Evolutionary conservation across 2,329 filamentous ascomycete species (phyloP), one percentile per base, ranked within the genome.

Genomic region (Colletotrichum sp.): DNA sequence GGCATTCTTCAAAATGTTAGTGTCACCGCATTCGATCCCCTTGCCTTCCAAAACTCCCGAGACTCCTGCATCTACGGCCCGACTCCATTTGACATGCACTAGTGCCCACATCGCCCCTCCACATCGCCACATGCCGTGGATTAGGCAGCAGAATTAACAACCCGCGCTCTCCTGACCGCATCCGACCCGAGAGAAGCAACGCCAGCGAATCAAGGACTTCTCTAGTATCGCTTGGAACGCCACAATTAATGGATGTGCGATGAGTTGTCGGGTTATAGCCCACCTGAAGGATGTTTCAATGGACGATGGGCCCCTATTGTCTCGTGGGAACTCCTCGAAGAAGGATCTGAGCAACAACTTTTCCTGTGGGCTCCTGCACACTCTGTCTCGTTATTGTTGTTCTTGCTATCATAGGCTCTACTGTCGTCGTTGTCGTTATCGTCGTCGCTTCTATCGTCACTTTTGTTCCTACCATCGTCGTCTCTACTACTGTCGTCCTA

Each of bases 61-160:
- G 44, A 21, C n/a, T 52, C n/a, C n/a, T 16, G 28, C 15, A 55
- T 32, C 13, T 62, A n/a, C 55, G 62, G 52, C 12, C 52, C 69
- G 69, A 75, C 9, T 60, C 60, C 12, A 57, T 52, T 52, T 44
- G 32, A 34, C 39, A 28, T 66, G 69, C 44, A 60, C 21, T 34
- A 34, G 65, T 59, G 71, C 13, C 49, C 60, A 57, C 32, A 21
- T 21, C 28, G 12, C 30, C 13, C 28, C 39, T 44, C 21, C 26
- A 26, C 66, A 39, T 59, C 28, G 21, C 21, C 34, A 28, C 49
- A 49, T 44, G 28, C 63, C 36, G 16, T 24, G 49, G 28, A 52
- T 39, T 44, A 75, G 72, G 72, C 72, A 75, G 72, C 72, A 75
- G 72, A 71, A 75, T 71, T 71, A 65, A 36, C 28, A 24, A n/a